These are phyloP conservation scores for Aspergillus sp. DNA, from an alignment of 2,329 filamentous ascomycete genomes.

Conservation along the genomic window DNA sequence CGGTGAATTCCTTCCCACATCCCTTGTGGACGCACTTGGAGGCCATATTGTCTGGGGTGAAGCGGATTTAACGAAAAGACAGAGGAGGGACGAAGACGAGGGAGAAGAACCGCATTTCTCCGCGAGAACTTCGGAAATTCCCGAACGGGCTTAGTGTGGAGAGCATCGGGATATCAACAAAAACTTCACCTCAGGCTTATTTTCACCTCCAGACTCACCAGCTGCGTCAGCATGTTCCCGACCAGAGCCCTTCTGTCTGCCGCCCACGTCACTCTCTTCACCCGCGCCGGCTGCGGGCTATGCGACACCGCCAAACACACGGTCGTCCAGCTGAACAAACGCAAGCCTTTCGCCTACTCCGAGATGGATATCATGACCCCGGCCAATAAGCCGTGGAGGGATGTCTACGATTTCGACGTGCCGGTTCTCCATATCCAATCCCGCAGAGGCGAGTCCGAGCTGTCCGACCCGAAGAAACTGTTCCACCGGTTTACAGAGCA, in stretches of 20 bases:
- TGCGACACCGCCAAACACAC: slow-evolving; percentile 53
- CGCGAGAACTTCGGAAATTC: slow-evolving; percentile 7
- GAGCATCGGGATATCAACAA: too few relatives aligned
- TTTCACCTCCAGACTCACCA: background rate
- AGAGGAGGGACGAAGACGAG: background rate
- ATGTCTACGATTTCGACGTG: slow-evolving; percentile 55
- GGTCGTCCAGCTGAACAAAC: slow-evolving; percentile 44
- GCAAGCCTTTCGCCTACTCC: slow-evolving; percentile 45
- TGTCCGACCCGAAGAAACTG: slow-evolving; percentile 52
- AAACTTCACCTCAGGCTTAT: background rate
- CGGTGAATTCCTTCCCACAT: slow-evolving; percentile 79
- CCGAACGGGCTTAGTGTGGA: slow-evolving; percentile 25
- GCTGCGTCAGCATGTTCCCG: slow-evolving; percentile 17
- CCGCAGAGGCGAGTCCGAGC: slow-evolving; percentile 40
- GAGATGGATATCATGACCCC: slow-evolving; percentile 52
- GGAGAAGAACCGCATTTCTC: slow-evolving; percentile 3
- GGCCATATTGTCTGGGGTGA: slow-evolving; percentile 19
- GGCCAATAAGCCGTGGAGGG: slow-evolving; percentile 48
- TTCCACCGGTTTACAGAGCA: slow-evolving; percentile 54
- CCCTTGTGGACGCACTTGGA: slow-evolving; percentile 90
- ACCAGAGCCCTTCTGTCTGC: slow-evolving; percentile 21
- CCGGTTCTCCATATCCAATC: slow-evolving; percentile 53
- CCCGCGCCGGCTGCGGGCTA: slow-evolving; percentile 49
- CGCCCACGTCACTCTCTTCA: slow-evolving; percentile 50
- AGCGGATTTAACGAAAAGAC: background rate